Evolutionary conservation across 2,329 filamentous ascomycete species (phyloP), one percentile per base, ranked within the genome.

Genomic region (Neonectria sp.): DNA sequence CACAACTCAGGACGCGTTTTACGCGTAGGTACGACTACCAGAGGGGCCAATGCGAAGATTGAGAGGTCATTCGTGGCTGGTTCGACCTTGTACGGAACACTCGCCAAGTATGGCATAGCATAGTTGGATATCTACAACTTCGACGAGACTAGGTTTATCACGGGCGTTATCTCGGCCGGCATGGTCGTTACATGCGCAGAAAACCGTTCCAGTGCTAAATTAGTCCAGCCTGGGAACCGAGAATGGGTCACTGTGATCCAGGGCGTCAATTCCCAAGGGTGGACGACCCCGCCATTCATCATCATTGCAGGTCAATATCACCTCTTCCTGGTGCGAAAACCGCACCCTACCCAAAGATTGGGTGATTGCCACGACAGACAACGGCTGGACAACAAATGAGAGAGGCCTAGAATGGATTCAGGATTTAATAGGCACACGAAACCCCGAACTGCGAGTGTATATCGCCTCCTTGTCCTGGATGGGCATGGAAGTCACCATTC

Each of bases 381-480:
- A 81, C 68, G 70, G 79, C 60, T 82, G 60, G 77, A 82, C 75
- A 7, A 78, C 68, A 56, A 77, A 82, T 72, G 29, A 79, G 63
- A 75, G 78, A 52, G 75, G 76, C 33, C 65, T 83, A 52, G 55
- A 68, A 25, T 83, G 68, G 80, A 68, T 82, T 43, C 37, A 79
- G 73, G 69, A 81, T 73, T 82, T 71, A 71, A 80, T 64, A 67
- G 71, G 60, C 69, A 79, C 69, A 79, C 71, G 66, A 75, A 68
- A 58, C 49, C 35, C 25, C 68, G 66, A 35, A 68, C 43, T 61
- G 71, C 71, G 33, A 74, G 80, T 8, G 52, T 13, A 58, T 78
- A 80, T 73, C 68, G 73, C 29, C 72, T 83, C 5, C 71, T 84
- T 6, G 75, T 84, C 62, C 69, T 84, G 37, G 76, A 84, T 72